A percentile compares a stretch with the other conserved stretches of the same genome.
Evolutionary conservation across 495 filamentous ascomycete species (phyloP).

Genomic region (Xylaria intraflava): DNA sequence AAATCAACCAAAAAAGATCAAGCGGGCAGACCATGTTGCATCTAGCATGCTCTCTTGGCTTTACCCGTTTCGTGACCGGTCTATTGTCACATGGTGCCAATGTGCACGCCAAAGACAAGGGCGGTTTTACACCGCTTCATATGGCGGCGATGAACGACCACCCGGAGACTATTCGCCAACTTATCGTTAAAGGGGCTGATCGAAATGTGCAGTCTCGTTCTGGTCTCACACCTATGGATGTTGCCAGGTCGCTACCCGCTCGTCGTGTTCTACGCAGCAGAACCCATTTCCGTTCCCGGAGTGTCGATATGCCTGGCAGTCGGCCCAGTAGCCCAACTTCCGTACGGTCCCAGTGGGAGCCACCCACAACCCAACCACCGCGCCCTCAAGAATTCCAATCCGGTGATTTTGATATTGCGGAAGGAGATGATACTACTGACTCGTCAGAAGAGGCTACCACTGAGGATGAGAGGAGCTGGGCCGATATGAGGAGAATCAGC

Average conservation of each 20-base stretch:
- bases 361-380: constrained; percentile 35
- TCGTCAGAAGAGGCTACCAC: constrained; percentile 29
- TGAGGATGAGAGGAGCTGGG: constrained; percentile 33
- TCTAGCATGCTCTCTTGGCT: constrained; percentile 67
- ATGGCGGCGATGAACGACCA: constrained; percentile 74
- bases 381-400: constrained; percentile 30
- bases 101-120: constrained; percentile 66
- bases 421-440: constrained; percentile 33
- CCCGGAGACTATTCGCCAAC: constrained; percentile 64
- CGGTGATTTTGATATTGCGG: constrained; percentile 27
- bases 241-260: constrained; percentile 59
- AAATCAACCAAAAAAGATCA: constrained; percentile 54
- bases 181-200: constrained; percentile 68
- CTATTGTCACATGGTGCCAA: constrained; percentile 75
- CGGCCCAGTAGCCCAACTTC: constrained; percentile 62
- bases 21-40: constrained; percentile 80
- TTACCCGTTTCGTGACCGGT: constrained; percentile 70
- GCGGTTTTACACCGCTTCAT: constrained; percentile 79
- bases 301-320: constrained; percentile 43
- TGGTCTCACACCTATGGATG: constrained; percentile 65
- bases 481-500: constrained; percentile 32
- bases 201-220: constrained; percentile 61
- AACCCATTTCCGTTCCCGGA: constrained; percentile 53
- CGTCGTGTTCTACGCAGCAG: constrained; percentile 46
- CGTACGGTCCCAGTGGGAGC: constrained; percentile 55